Percentiles rank a stretch among this genome's conserved stretches.
These are phyloP conservation scores for Draba incana DNA, from an alignment of 345 rosid species.

Conservation along the genomic window DNA sequence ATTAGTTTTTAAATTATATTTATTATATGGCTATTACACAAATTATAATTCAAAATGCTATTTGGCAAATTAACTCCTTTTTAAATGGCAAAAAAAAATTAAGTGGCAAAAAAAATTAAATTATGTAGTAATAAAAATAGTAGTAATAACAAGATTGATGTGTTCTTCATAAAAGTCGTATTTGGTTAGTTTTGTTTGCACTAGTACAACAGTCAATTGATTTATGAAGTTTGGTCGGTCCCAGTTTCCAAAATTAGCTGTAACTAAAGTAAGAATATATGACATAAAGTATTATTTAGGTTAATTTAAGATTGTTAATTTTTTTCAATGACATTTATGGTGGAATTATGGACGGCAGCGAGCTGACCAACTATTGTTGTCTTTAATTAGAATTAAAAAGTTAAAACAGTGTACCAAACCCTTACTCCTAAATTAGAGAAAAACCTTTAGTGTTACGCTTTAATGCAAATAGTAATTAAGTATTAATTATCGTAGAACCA, in stretches of 20 bases:
- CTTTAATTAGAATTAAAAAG: not conserved
- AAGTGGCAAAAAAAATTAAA: no score
- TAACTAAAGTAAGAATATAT: conserved; percentile 9
- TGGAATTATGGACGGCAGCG: conserved; percentile 20
- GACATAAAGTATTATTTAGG: not conserved
- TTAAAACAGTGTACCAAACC: no score
- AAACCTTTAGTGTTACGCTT: no score
- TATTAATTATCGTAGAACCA: not conserved
- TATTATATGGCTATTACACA: no score
- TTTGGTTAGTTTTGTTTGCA: conserved; percentile 34
- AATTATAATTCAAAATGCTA: no score
- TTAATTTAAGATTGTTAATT: not conserved
- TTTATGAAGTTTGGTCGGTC: conserved; percentile 37
- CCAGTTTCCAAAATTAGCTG: conserved; percentile 33
- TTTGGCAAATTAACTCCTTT: no score
- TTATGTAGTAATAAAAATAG: no score
- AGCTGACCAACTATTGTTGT: conserved; percentile 27
- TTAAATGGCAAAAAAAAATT: no score
- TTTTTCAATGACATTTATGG: conserved; percentile 1
- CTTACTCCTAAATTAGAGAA: no score
- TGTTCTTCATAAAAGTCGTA: conserved; percentile 14
- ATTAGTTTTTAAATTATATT: no score
- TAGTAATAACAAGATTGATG: no score
- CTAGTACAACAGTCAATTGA: conserved; percentile 27
- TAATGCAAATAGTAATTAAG: no score